Conservation (phyloP, 2,329 filamentous ascomycete species). For the Venturia pyrina region DNA sequence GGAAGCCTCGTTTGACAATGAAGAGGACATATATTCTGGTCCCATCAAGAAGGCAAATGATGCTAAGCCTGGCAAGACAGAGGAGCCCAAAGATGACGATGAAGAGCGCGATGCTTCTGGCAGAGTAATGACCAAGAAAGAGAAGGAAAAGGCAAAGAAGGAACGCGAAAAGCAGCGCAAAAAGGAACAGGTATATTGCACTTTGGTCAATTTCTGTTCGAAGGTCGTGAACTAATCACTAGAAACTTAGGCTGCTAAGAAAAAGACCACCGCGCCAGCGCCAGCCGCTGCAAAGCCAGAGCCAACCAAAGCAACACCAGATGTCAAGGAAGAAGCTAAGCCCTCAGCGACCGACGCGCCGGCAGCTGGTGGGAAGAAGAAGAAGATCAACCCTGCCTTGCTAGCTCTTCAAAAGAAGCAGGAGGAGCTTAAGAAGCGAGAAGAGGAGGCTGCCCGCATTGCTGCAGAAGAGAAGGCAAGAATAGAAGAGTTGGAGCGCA, state of each 20-base stretch:
- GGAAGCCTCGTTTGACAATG: constrained; percentile 59
- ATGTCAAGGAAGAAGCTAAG: constrained; percentile 28
- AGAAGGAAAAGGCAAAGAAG: constrained; percentile 97
- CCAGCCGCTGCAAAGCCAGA: constrained; percentile 34
- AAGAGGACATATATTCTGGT: constrained; percentile 78
- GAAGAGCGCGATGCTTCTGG: constrained; percentile 48
- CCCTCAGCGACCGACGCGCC: constrained; percentile 26
- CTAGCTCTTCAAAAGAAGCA: constrained; percentile 71
- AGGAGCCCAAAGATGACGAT: constrained; percentile 35
- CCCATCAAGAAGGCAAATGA: constrained; percentile 61
- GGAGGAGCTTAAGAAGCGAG: constrained; percentile 57
- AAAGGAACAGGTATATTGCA: constrained; percentile 73
- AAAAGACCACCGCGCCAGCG: constrained; percentile 46
- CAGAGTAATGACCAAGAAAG: constrained; percentile 84
- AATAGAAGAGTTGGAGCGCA: constrained; percentile 55
- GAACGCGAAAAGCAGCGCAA: constrained; percentile 97
- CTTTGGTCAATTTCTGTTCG: neutral
- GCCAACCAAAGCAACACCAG: constrained; percentile 31
- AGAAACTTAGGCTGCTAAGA: constrained; percentile 40
- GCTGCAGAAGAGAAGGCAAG: constrained; percentile 55
- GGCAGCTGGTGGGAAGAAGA: constrained; percentile 58
- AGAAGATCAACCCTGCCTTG: constrained; percentile 74
- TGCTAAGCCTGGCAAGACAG: constrained; percentile 19
- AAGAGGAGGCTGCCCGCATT: constrained; percentile 53
- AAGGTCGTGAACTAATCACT: neutral